These are phyloP conservation scores for Tuber microsphaerosporum DNA, from an alignment of 495 filamentous ascomycete genomes.

Conservation along the genomic window DNA sequence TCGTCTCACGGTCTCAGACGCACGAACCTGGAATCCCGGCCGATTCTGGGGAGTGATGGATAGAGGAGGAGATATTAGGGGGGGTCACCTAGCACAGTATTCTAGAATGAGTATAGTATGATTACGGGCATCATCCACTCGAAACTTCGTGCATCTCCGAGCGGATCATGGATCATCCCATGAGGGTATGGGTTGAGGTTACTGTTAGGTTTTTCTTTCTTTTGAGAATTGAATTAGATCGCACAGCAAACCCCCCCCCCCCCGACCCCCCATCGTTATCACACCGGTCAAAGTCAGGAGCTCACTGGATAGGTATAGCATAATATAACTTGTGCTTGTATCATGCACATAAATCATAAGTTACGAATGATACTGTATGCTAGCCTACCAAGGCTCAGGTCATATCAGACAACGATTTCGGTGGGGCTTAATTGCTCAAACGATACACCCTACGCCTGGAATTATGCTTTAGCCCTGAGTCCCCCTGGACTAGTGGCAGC, in stretches of 20 bases:
- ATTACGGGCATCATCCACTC: background rate
- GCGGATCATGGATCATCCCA: constrained; percentile 5
- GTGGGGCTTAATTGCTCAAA: background rate
- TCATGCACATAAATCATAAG: background rate
- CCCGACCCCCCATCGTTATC: background rate
- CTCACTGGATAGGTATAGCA: background rate
- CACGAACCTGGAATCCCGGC: background rate
- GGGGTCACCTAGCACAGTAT: background rate
- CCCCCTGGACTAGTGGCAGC: background rate
- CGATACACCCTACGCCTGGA: background rate
- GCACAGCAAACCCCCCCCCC: background rate
- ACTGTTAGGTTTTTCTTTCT: background rate
- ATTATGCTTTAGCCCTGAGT: background rate
- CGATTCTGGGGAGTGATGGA: background rate
- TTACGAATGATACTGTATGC: background rate
- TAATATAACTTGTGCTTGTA: background rate
- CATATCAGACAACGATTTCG: constrained; percentile 2
- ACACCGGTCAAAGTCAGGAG: background rate
- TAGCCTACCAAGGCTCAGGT: background rate
- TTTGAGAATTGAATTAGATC: background rate
- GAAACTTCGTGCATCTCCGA: constrained; percentile 2
- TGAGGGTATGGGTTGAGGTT: background rate
- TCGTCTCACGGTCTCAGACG: background rate
- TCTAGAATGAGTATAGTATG: background rate
- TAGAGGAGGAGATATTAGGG: background rate